Conservation (phyloP, 108 stramenopile species). For the Skeletonema costatum region DNA sequence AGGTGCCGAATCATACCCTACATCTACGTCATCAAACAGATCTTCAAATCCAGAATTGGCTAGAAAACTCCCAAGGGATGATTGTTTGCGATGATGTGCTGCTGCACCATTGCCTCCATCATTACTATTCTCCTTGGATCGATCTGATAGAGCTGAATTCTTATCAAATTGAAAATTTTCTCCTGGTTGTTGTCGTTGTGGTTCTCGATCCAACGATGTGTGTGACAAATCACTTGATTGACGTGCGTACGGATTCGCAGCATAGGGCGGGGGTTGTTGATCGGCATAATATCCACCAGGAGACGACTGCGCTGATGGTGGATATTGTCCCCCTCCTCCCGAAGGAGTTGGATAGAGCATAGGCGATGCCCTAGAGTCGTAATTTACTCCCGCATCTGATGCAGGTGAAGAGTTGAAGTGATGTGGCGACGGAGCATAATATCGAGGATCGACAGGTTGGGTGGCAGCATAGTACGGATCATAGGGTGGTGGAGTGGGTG, state of each 20-base stretch:
- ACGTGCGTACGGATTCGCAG: background rate
- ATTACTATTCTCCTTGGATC: background rate
- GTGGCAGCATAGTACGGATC: slow-evolving; percentile 1
- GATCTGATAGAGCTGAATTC: background rate
- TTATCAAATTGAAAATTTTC: background rate
- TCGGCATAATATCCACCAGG: slow-evolving; percentile 10
- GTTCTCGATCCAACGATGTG: slow-evolving; percentile 39
- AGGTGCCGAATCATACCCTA: slow-evolving; percentile 14
- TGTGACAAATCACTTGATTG: slow-evolving; percentile 52
- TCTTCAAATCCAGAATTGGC: slow-evolving; percentile 30
- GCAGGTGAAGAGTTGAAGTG: slow-evolving; percentile 10
- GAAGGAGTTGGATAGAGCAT: slow-evolving; percentile 10
- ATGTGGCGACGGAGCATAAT: background rate
- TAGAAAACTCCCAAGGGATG: slow-evolving; percentile 52
- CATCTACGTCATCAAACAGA: slow-evolving; percentile 8
- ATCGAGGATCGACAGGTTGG: slow-evolving; percentile 8
- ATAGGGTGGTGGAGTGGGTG: slow-evolving; percentile 5
- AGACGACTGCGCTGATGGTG: slow-evolving; percentile 1
- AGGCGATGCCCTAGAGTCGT: slow-evolving; percentile 8
- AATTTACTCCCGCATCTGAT: slow-evolving; percentile 14
- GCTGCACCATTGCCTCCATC: slow-evolving; percentile 1
- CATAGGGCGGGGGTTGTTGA: background rate
- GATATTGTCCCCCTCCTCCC: slow-evolving; percentile 8
- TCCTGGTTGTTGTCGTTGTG: slow-evolving; percentile 14
- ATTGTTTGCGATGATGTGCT: slow-evolving; percentile 57